A percentile compares a stretch with the other conserved stretches of the same genome.
These are phyloP conservation scores for Aspergillus olivimuriae DNA, from an alignment of 495 filamentous ascomycete genomes.

Conservation along the genomic window DNA sequence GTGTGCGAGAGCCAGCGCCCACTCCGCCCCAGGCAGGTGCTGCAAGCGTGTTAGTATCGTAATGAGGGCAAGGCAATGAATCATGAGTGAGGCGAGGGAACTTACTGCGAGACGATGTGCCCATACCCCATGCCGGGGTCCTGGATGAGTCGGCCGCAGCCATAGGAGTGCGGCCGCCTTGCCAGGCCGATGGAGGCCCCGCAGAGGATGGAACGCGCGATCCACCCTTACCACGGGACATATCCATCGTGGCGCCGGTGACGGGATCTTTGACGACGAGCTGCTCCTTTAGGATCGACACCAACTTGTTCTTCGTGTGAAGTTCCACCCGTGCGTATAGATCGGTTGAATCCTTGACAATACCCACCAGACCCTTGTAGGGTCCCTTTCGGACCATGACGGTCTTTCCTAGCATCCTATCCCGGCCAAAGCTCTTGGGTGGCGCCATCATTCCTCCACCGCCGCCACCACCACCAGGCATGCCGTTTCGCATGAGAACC, in stretches of 20 bases:
- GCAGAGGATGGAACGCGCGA: constrained; percentile 40
- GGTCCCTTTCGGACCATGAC: constrained; percentile 76
- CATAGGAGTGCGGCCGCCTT: constrained; percentile 66
- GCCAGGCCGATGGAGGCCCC: constrained; percentile 36
- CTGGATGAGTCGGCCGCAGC: constrained; percentile 52
- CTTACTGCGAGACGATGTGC: constrained; percentile 49
- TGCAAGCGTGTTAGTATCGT: constrained; percentile 27
- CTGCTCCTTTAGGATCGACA: constrained; percentile 71
- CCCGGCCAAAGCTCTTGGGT: constrained; percentile 70
- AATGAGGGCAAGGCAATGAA: constrained; percentile 3
- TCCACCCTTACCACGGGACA: constrained; percentile 51
- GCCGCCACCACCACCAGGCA: constrained; percentile 30
- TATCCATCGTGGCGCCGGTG: constrained; percentile 68
- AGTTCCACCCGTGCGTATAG: constrained; percentile 81
- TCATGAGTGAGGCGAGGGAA: constrained; percentile 4
- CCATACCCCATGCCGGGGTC: constrained; percentile 63
- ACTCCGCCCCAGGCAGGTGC: constrained; percentile 57
- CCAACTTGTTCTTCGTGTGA: constrained; percentile 82
- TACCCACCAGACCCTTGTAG: constrained; percentile 89
- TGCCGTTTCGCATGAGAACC: constrained; percentile 61
- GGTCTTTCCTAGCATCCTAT: constrained; percentile 85
- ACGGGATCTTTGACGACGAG: constrained; percentile 74
- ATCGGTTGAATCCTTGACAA: constrained; percentile 89
- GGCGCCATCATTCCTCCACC: constrained; percentile 57
- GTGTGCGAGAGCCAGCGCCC: constrained; percentile 56